A percentile compares a stretch with the other conserved stretches of the same genome.
These are phyloP conservation scores for Tetrapisispora phaffii DNA, from an alignment of 805 yeast species.

Conservation along the genomic window DNA sequence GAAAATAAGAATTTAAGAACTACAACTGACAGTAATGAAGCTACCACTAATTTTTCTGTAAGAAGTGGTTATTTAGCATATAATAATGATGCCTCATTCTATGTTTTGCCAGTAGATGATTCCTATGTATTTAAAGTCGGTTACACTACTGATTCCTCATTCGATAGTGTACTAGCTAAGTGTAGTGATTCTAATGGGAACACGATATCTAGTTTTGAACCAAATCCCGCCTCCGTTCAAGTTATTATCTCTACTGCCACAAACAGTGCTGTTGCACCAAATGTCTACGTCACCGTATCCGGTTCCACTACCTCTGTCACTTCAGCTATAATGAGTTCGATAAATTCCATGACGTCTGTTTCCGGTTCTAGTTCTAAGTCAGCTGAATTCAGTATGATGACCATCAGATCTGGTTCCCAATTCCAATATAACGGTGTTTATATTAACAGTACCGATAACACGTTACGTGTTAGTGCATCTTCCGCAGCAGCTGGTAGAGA, in stretches of 20 bases:
- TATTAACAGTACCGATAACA: constrained; percentile 5
- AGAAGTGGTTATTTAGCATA: constrained; percentile 4
- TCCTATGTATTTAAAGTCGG: constrained; percentile 4
- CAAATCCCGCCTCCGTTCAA: constrained; percentile 8
- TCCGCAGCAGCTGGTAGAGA: background rate
- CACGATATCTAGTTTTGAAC: constrained; percentile 15
- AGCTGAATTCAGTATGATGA: constrained; percentile 25
- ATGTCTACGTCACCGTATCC: constrained; percentile 14
- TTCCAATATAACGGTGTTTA: constrained; percentile 27
- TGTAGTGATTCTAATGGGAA: constrained; percentile 8
- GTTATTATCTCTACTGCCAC: constrained; percentile 4
- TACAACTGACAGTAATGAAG: constrained; percentile 18
- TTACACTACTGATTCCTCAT: background rate
- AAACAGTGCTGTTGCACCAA: constrained; percentile 3
- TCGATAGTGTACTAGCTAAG: background rate
- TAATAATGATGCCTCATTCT: constrained; percentile 24
- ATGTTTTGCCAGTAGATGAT: constrained; percentile 7
- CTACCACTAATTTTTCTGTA: constrained; percentile 33
- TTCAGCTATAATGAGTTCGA: constrained; percentile 2
- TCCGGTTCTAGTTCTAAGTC: constrained; percentile 17
- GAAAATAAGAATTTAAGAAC: constrained; percentile 15
- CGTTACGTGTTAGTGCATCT: background rate
- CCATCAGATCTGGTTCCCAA: constrained; percentile 30
- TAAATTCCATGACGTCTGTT: constrained; percentile 3
- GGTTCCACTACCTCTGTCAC: background rate